A percentile compares a stretch with the other conserved stretches of the same genome.
These are phyloP conservation scores for Phalaenopsis aphrodite DNA, from an alignment of 106 monocot genomes.

Conservation along the genomic window DNA sequence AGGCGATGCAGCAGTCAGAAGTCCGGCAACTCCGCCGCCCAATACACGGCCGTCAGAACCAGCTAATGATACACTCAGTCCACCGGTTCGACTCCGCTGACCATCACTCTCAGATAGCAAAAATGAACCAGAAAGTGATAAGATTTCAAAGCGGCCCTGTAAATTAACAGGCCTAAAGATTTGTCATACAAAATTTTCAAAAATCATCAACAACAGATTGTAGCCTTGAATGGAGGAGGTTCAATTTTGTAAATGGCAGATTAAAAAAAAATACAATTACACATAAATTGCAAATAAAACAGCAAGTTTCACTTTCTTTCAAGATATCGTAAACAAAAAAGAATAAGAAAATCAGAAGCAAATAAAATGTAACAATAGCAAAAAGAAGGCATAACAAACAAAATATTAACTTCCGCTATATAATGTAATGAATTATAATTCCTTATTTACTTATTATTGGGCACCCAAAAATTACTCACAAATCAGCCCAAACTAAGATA, in stretches of 20 bases:
- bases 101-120: slow-evolving; percentile 10
- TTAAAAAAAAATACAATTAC: not conserved
- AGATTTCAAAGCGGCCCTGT: slow-evolving; percentile 23
- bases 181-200: not conserved
- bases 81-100: slow-evolving; percentile 20
- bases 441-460: too few species aligned
- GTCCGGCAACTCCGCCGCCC: slow-evolving; percentile 25
- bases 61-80: slow-evolving; percentile 22
- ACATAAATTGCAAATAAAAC: not conserved
- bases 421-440: too few species aligned
- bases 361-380: not conserved
- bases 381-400: not conserved
- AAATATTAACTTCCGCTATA: not conserved
- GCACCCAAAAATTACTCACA: too few species aligned
- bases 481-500: too few species aligned
- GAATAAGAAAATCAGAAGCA: too few species aligned
- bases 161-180: not conserved
- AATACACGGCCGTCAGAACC: slow-evolving; percentile 24
- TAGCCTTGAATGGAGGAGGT: not conserved
- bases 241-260: not conserved
- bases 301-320: too few species aligned
- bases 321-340: too few species aligned
- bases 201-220: not conserved
- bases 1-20: slow-evolving; percentile 23
- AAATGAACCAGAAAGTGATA: slow-evolving; percentile 23